Percentiles rank a stretch among this genome's conserved stretches.
phyloP scores from a whole-genome alignment of 75 land plant species.

The Larix kaempferi region DNA sequence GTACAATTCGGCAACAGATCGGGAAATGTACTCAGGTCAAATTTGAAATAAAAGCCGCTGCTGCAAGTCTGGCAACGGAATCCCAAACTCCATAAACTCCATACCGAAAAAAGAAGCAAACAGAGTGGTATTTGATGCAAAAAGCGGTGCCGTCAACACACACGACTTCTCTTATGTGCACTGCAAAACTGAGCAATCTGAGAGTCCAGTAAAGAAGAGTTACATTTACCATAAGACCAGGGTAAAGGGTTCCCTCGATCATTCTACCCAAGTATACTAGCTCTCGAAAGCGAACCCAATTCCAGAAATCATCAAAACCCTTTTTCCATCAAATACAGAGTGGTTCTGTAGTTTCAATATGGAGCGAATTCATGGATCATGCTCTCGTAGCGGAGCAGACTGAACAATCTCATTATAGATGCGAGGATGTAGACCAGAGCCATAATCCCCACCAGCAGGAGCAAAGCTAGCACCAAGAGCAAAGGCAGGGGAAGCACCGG shows the following conservation, averaged over 20 bases:
- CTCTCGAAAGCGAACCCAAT: slow-evolving; percentile 96
- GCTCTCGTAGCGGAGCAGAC: slow-evolving; percentile 85
- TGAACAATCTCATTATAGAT: slow-evolving; percentile 78
- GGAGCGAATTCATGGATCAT: slow-evolving; percentile 99
- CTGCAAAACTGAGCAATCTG: slow-evolving; percentile 55
- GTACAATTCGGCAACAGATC: slow-evolving; percentile 86
- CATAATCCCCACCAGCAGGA: slow-evolving; percentile 60
- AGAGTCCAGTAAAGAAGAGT: slow-evolving; percentile 64
- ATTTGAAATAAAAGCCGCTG: slow-evolving; percentile 80
- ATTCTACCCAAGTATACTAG: slow-evolving; percentile 97
- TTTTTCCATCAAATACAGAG: slow-evolving; percentile 66
- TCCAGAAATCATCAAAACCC: slow-evolving; percentile 96
- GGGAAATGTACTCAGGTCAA: slow-evolving; percentile 91
- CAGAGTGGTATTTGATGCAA: slow-evolving; percentile 76
- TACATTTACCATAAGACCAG: slow-evolving; percentile 97
- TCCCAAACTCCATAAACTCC: slow-evolving; percentile 88
- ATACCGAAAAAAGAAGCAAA: slow-evolving; percentile 86
- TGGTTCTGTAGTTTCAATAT: slow-evolving; percentile 95
- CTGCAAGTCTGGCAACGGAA: slow-evolving; percentile 79
- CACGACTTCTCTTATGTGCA: slow-evolving; percentile 93
- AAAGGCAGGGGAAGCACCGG: no score
- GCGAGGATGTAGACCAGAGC: slow-evolving; percentile 79
- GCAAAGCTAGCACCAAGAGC: no score
- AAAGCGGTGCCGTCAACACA: slow-evolving; percentile 88
- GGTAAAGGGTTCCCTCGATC: slow-evolving; percentile 93